Evolutionary conservation across 2,329 filamentous ascomycete species (phyloP), one percentile per base, ranked within the genome.

Genomic region (Arthrobotrys pseudoclavata): DNA sequence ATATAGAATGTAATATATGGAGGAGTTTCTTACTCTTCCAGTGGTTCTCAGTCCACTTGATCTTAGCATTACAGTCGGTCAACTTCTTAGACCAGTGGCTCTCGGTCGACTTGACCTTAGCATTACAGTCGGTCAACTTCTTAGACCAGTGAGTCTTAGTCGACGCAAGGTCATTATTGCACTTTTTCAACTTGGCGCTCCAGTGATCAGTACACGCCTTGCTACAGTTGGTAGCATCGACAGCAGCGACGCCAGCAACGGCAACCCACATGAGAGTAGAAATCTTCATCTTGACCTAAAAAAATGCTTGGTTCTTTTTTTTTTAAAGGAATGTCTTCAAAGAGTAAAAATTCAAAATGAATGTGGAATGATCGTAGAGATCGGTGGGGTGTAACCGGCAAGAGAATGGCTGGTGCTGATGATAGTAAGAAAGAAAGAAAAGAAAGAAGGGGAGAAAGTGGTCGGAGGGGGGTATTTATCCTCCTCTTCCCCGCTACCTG

Each of bases 331-430:
- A 15, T 29, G 9, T 62, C 24, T 60, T 20, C 5, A n/a, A 31
- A 37, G 24, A 62, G 42, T n/a, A 45, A 45, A 52, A 37, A 60
- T 42, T 42, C 20, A 60, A 60, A 70, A 70, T 15, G 55, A 70
- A 45, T 24, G 67, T 70, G 67, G 40, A 37, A 63, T 62, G 67
- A 70, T 62, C 55, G 67, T 63, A 70, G 53, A 62, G 64, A 68
- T 57, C 64, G 2, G 37, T 68, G 64, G 37, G 6, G 9, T 22
- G 12, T 45, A 67, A n/a, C 15, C 62, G 55, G 47, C 45, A 52
- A 69, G 52, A 48, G 64, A 69, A 48, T 26, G 53, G 47, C 67
- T 15, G 37, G 31, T 53, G 67, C 45, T 70, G 67, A 37, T 63
- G 53, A 57, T 61, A 37, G 24, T n/a, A 18, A 45, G 15, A 20